Base-by-base conservation (phyloP, 1,284 basidiomycete genomes). In the Sanghuangporus baumii region DNA sequence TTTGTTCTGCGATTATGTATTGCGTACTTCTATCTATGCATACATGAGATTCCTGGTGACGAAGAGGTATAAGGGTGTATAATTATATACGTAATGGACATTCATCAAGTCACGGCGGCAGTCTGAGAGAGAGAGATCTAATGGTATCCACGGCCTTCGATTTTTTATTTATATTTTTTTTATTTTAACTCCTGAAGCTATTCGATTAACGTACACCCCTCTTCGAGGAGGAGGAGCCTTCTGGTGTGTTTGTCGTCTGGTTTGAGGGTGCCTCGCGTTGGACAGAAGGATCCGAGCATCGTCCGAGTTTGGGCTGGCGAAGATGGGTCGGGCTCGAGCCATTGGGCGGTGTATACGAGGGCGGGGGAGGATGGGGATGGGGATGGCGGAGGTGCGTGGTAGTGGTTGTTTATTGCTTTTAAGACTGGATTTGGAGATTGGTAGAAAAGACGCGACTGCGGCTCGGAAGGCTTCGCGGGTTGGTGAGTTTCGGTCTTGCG, bases 241-340 rank as follows among this genome's bases (percentile, higher is more conserved):
- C 56, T 37, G 14, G 54, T 57, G n/a, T 58, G 50, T 23, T 9
- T n/a, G 34, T 46, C 48, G 23, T 58, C 55, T n/a, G 57, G 61
- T 18, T 63, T 63, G 31, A 63, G 37, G 41, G 59, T 47, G 8
- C 61, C 61, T 3, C 20, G 36, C 9, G 57, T 63, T 6, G 61
- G 61, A 34, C 50, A 63, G 34, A 63, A 63, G 4, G 36, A 16
- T 20, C 47, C 56, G 20, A 18, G 43, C n/a, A 36, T 31, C 9
- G 48, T 57, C n/a, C 36, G 50, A 9, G 56, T 50, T 26, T 11
- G 31, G 14, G 47, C n/a, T n/a, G 43, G 23, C 34, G 26, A 31
- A 3, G 26, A 5, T 23, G 26, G 3, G 26, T 31, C 3, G 26
- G 26, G 26, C 26, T 31, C 46, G n/a, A 36, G 16, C 61, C 61